These are phyloP conservation scores for Hericium coralloides DNA, from an alignment of 768 basidiomycete species.

Conservation along the genomic window DNA sequence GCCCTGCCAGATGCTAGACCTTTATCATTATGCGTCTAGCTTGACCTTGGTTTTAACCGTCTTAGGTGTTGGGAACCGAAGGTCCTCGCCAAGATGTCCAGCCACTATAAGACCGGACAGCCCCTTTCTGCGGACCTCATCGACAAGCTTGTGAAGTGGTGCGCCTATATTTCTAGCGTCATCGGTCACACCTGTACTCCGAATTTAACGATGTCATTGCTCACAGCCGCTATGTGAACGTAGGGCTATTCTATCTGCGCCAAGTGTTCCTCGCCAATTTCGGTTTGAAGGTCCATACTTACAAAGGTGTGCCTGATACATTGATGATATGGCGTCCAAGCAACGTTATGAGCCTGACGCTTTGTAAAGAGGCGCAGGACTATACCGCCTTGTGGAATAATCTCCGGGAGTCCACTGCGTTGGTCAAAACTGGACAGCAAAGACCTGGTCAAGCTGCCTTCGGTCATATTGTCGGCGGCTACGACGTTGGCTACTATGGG, in stretches of 20 bases:
- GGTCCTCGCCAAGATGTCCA: slow-evolving; percentile 72
- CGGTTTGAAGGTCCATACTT: slow-evolving; percentile 67
- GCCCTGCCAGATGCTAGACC: slow-evolving; percentile 86
- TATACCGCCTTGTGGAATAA: slow-evolving; percentile 73
- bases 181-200: not conserved
- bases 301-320: slow-evolving; percentile 36
- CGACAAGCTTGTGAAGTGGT: slow-evolving; percentile 74
- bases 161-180: slow-evolving; percentile 2
- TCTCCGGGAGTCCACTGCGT: slow-evolving; percentile 57
- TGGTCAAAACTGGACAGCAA: slow-evolving; percentile 54
- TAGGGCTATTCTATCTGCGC: slow-evolving; percentile 73
- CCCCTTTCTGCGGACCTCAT: slow-evolving; percentile 66
- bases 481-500: slow-evolving; percentile 66
- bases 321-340: too few species aligned
- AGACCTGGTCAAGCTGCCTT: slow-evolving; percentile 69
- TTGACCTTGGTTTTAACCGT: not conserved
- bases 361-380: slow-evolving; percentile 43
- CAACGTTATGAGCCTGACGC: not conserved
- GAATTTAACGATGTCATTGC: not conserved
- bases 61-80: not conserved
- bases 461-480: slow-evolving; percentile 70
- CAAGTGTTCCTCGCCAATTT: slow-evolving; percentile 82
- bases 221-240: slow-evolving; percentile 55
- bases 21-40: not conserved
- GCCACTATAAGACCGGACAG: slow-evolving; percentile 68